phyloP scores from a whole-genome alignment of 805 yeast genomes.

The Pichia kluyveri region DNA sequence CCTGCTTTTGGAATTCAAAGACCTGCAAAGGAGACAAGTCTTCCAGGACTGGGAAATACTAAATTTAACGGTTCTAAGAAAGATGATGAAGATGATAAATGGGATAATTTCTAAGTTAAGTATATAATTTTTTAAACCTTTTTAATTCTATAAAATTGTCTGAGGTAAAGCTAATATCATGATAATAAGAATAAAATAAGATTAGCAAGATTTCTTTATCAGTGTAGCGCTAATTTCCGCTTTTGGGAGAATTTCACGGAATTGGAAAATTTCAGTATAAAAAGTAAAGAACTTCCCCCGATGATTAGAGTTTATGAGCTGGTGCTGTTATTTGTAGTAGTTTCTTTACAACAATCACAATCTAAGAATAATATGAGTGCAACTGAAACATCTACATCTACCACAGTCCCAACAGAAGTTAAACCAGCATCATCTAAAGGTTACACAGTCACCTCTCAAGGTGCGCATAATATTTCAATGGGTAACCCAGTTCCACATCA shows the following conservation, averaged over 20 bases:
- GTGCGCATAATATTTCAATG: conserved; percentile 52
- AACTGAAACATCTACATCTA: conserved; percentile 2
- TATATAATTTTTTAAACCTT: neutral
- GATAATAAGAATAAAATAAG: too few relatives aligned
- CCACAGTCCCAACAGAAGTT: conserved; percentile 17
- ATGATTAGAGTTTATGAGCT: too few relatives aligned
- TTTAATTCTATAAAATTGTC: too few relatives aligned
- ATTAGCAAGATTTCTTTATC: too few relatives aligned
- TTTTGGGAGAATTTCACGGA: neutral
- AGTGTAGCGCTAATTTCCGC: conserved; percentile 1
- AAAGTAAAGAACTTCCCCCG: too few relatives aligned
- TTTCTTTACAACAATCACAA: too few relatives aligned
- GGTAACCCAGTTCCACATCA: conserved; percentile 44
- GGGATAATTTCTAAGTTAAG: conserved; percentile 51
- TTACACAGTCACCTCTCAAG: conserved; percentile 34
- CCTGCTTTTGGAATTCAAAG: conserved; percentile 59
- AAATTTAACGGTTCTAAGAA: conserved; percentile 17
- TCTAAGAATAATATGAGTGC: neutral
- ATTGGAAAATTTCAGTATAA: too few relatives aligned
- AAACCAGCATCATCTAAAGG: conserved; percentile 31
- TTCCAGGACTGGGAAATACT: conserved; percentile 39
- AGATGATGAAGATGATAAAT: conserved; percentile 36
- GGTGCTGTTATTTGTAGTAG: too few relatives aligned
- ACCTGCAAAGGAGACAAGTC: conserved; percentile 51
- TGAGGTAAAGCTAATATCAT: too few relatives aligned